Evolutionary conservation across 495 filamentous ascomycete genomes (phyloP).

Genomic region (Choiromyces venosus): DNA sequence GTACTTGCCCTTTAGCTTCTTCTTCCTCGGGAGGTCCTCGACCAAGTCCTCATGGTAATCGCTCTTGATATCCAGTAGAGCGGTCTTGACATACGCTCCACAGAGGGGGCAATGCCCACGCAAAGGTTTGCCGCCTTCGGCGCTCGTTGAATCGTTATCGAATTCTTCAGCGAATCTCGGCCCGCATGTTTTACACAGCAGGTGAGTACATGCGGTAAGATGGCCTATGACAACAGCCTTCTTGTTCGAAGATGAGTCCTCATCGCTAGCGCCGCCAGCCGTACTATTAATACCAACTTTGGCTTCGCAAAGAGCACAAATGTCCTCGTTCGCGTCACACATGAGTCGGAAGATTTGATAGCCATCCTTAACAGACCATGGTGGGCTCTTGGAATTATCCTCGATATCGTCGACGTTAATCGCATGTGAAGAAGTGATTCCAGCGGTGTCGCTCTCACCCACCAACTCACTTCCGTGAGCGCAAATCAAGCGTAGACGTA

Average conservation of each 20-base stretch:
- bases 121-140: constrained; percentile 43
- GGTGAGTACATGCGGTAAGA: constrained; percentile 76
- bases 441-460: constrained; percentile 72
- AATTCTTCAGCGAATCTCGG: constrained; percentile 39
- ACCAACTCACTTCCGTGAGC: constrained; percentile 88
- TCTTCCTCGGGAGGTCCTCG: constrained; percentile 47
- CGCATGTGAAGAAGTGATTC: constrained; percentile 69
- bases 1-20: constrained; percentile 50
- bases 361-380: constrained; percentile 54
- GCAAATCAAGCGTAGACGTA: constrained; percentile 81
- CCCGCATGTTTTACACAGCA: constrained; percentile 72
- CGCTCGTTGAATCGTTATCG: not conserved
- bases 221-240: constrained; percentile 64
- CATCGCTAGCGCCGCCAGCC: constrained; percentile 45
- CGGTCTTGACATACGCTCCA: constrained; percentile 52
- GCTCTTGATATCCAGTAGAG: constrained; percentile 62
- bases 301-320: constrained; percentile 61
- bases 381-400: constrained; percentile 39
- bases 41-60: constrained; percentile 57
- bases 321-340: constrained; percentile 65
- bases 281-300: constrained; percentile 49
- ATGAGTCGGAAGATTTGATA: constrained; percentile 79
- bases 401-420: constrained; percentile 70
- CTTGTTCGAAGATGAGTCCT: constrained; percentile 46
- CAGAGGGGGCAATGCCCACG: constrained; percentile 59